phyloP scores from a whole-genome alignment of 345 rosid species.

The Salix brachista region DNA sequence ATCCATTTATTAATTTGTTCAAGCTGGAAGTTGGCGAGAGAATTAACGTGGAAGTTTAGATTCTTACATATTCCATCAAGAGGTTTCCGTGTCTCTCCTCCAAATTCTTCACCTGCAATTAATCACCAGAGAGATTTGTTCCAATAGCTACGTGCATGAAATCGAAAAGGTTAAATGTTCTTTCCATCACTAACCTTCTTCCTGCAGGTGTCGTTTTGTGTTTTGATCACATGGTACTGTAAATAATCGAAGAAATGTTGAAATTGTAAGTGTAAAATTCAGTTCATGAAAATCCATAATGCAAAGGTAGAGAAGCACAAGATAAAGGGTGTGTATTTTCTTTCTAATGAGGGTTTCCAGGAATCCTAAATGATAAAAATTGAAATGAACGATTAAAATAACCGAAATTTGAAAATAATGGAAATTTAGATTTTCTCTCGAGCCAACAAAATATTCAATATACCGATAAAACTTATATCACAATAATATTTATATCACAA shows the following conservation, averaged over 20 bases:
- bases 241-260: neutral
- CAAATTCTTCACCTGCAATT: slow-evolving; percentile 37
- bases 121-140: neutral
- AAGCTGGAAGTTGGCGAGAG: neutral
- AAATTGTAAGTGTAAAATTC: neutral
- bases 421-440: too few relatives aligned
- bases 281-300: neutral
- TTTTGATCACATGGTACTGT: slow-evolving; percentile 48
- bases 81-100: slow-evolving; percentile 42
- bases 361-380: neutral
- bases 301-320: neutral
- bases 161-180: neutral
- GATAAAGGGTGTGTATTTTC: neutral
- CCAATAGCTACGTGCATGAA: neutral
- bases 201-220: slow-evolving; percentile 41
- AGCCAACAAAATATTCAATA: too few relatives aligned
- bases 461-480: too few relatives aligned
- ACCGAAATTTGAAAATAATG: too few relatives aligned
- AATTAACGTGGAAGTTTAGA: neutral
- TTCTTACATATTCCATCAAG: slow-evolving; percentile 34
- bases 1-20: neutral
- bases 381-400: neutral
- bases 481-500: too few relatives aligned
- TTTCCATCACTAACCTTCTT: slow-evolving; percentile 42
- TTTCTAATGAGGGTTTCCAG: neutral